These are phyloP conservation scores for Fusarium oligoseptatum DNA, from an alignment of 2,329 filamentous ascomycete genomes.

Conservation along the genomic window DNA sequence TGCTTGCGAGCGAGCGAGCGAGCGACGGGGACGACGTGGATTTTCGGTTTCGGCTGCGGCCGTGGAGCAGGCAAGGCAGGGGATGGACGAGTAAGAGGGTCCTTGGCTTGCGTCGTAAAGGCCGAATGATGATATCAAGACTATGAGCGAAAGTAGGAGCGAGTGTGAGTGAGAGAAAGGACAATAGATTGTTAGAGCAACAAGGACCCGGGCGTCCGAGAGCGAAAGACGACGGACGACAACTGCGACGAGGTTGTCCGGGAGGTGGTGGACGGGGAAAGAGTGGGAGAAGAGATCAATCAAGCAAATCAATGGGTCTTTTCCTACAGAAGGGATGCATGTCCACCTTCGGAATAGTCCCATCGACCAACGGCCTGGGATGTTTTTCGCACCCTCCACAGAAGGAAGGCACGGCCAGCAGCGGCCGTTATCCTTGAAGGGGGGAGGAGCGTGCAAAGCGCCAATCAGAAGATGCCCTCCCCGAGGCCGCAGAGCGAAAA, in stretches of 20 bases:
- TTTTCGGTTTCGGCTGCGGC: conserved; percentile 34
- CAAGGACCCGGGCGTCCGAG: conserved; percentile 12
- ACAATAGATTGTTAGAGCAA: conserved; percentile 12
- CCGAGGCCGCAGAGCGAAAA: conserved; percentile 22
- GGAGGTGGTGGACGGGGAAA: conserved; percentile 3
- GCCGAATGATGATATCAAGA: conserved; percentile 14
- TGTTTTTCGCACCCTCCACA: conserved; percentile 8
- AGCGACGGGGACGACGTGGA: conserved; percentile 35
- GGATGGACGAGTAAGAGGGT: conserved; percentile 18
- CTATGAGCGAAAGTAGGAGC: conserved; percentile 27
- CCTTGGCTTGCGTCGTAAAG: conserved; percentile 17
- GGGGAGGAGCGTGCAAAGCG: conserved; percentile 17
- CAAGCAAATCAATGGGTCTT: neutral
- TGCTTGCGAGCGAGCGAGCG: conserved; percentile 39
- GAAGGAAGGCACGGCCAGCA: conserved; percentile 17
- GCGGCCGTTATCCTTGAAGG: conserved; percentile 37
- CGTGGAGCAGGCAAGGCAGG: conserved; percentile 20
- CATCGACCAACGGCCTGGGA: conserved; percentile 29
- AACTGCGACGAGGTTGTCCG: conserved; percentile 31
- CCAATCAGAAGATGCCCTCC: conserved; percentile 29
- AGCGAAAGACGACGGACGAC: conserved; percentile 31
- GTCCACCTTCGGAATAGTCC: conserved; percentile 9
- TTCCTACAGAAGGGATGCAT: neutral
- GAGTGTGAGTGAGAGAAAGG: conserved; percentile 5
- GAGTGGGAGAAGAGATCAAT: conserved; percentile 28